Evolutionary conservation across 495 filamentous ascomycete species (phyloP).

Genomic region (Chaetomium fimeti): DNA sequence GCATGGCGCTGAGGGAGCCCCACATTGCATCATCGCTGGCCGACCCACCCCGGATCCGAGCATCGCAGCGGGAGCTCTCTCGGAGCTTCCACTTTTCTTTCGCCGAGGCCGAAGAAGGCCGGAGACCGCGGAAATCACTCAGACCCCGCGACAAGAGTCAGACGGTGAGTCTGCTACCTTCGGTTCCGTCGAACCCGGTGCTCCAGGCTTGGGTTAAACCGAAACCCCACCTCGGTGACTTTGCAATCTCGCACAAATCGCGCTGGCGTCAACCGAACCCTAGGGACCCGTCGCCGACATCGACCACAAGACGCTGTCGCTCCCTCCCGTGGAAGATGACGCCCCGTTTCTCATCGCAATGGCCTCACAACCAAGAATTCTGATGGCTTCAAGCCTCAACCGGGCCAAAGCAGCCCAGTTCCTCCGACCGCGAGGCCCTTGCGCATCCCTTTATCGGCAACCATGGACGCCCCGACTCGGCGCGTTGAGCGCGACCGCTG

Average conservation of each 20-base stretch:
- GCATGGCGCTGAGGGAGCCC: slow-evolving; percentile 5
- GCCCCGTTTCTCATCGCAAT: slow-evolving; percentile 16
- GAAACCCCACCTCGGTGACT: neutral
- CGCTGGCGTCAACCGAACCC: neutral
- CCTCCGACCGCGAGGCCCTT: slow-evolving; percentile 12
- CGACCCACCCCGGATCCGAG: slow-evolving; percentile 14
- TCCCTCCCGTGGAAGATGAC: slow-evolving; percentile 19
- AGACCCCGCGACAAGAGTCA: neutral
- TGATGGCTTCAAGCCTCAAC: slow-evolving; percentile 30
- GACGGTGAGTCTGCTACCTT: no score
- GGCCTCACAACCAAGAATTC: slow-evolving; percentile 30
- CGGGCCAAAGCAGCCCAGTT: slow-evolving; percentile 16
- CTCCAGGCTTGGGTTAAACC: neutral
- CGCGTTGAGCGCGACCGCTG: neutral
- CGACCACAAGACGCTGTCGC: neutral
- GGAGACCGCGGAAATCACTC: slow-evolving; percentile 4
- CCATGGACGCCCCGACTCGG: slow-evolving; percentile 14
- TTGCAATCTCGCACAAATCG: slow-evolving; percentile 16
- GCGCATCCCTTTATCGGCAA: slow-evolving; percentile 12
- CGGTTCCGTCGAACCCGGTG: neutral
- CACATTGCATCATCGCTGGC: slow-evolving; percentile 35
- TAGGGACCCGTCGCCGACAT: neutral
- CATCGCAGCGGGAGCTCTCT: slow-evolving; percentile 16
- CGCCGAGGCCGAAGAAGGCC: slow-evolving; percentile 1
- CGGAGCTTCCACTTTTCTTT: slow-evolving; percentile 11